phyloP scores from a whole-genome alignment of 2,329 filamentous ascomycete genomes.

The Cladosporium austrohemisphaericum region DNA sequence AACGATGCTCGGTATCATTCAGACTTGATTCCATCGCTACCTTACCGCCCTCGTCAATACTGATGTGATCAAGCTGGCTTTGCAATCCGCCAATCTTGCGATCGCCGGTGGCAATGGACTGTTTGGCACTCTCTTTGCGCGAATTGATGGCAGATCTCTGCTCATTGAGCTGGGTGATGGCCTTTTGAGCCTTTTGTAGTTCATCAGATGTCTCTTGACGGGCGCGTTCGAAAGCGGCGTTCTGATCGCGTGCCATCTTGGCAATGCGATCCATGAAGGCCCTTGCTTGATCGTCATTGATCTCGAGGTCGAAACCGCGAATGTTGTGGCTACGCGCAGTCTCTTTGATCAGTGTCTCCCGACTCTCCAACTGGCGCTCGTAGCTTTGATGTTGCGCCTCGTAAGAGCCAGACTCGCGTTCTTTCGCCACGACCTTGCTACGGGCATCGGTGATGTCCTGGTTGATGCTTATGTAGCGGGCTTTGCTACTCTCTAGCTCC shows the following conservation, averaged over 20 bases:
- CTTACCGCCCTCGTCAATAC: slow-evolving; percentile 80
- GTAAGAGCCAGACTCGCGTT: slow-evolving; percentile 67
- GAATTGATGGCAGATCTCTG: slow-evolving; percentile 69
- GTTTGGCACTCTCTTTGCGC: slow-evolving; percentile 68
- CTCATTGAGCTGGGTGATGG: slow-evolving; percentile 70
- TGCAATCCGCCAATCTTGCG: slow-evolving; percentile 65
- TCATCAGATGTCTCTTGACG: slow-evolving; percentile 72
- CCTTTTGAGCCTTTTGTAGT: slow-evolving; percentile 65
- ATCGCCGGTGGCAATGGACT: slow-evolving; percentile 71
- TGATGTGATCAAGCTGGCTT: slow-evolving; percentile 65
- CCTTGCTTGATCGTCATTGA: slow-evolving; percentile 68
- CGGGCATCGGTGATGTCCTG: slow-evolving; percentile 48
- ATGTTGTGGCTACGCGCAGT: slow-evolving; percentile 74
- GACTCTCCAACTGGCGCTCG: slow-evolving; percentile 70
- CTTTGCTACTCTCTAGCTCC: slow-evolving; percentile 55
- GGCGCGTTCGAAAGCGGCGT: slow-evolving; percentile 68
- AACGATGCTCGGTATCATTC: slow-evolving; percentile 61
- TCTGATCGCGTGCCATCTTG: slow-evolving; percentile 73
- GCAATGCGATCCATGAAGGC: slow-evolving; percentile 75
- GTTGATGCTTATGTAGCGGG: slow-evolving; percentile 63
- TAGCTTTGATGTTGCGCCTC: slow-evolving; percentile 85
- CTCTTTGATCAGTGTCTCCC: slow-evolving; percentile 71
- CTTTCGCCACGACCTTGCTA: slow-evolving; percentile 41
- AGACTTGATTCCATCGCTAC: slow-evolving; percentile 71
- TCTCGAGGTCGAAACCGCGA: slow-evolving; percentile 75